These are phyloP conservation scores for Pistacia vera DNA, from an alignment of 345 rosid species.

Conservation along the genomic window DNA sequence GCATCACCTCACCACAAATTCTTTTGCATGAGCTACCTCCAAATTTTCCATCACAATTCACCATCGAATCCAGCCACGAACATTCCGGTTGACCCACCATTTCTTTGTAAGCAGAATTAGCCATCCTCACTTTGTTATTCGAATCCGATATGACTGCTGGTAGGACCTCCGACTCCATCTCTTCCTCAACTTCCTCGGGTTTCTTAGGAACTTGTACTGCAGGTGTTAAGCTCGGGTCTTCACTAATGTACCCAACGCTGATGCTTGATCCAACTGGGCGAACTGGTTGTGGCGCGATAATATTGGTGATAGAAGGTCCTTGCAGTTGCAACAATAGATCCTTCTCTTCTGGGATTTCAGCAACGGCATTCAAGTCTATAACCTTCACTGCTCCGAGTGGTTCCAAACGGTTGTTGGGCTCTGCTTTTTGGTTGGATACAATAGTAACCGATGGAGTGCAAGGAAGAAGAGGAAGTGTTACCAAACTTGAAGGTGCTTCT, in stretches of 20 bases:
- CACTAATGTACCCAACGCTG: slow-evolving; percentile 59
- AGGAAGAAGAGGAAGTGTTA: slow-evolving; percentile 80
- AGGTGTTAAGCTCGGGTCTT: slow-evolving; percentile 16
- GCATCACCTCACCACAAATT: slow-evolving; percentile 82
- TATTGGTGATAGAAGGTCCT: slow-evolving; percentile 33
- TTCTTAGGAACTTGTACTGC: slow-evolving; percentile 36
- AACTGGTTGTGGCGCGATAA: slow-evolving; percentile 70
- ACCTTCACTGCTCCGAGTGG: slow-evolving; percentile 21
- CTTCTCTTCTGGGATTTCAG: slow-evolving; percentile 58
- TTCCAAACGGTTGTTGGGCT: slow-evolving; percentile 42
- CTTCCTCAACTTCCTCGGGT: slow-evolving; percentile 76
- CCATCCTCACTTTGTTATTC: slow-evolving; percentile 75
- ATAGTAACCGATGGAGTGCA: slow-evolving; percentile 38
- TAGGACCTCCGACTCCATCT: slow-evolving; percentile 65
- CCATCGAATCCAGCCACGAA: slow-evolving; percentile 77
- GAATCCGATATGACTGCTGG: slow-evolving; percentile 83
- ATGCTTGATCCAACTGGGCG: slow-evolving; percentile 85
- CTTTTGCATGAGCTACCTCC: slow-evolving; percentile 44
- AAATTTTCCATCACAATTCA: slow-evolving; percentile 23
- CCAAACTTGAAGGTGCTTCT: slow-evolving; percentile 41
- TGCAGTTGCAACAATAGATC: slow-evolving; percentile 67
- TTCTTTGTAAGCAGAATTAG: slow-evolving; percentile 87
- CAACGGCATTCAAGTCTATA: slow-evolving; percentile 64
- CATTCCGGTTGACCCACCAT: slow-evolving; percentile 99
- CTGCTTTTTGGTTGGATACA: slow-evolving; percentile 16